Base-by-base conservation (phyloP, 169 alveolate species). In the Cytauxzoon felis region DNA sequence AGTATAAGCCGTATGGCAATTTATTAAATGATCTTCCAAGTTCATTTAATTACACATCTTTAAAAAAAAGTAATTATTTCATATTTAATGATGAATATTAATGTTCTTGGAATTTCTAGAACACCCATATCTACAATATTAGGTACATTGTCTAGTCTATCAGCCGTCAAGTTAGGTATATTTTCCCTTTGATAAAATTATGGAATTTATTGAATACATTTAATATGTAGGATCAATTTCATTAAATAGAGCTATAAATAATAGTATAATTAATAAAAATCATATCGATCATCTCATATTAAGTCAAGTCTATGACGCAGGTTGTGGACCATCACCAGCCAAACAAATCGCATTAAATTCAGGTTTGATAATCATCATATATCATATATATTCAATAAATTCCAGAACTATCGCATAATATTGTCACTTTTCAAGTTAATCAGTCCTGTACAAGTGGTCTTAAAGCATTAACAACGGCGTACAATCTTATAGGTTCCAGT, bases 391-490 rank as follows among this genome's bases (percentile, higher is more conserved):
- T 41, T n/a, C n/a, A n/a, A n/a, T n/a, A n/a, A 18, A 24, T 23
- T 27, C 3, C 54, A 82, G 90, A 87, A 5, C 51, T 82, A n/a
- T n/a, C n/a, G 18, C 33, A 51, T 49, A 63, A 57, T 40, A 58
- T 68, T 26, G 65, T 76, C 11, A 50, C 65, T 23, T 48, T 68
- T 50, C 80, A 63, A 7, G 36, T 66, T 16, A 82, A 54, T 51
- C 78, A 82, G 33, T 24, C 71, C 38, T 82, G 90, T 41, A 76
- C 84, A 40, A 71, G 87, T 42, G 90, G 90, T 11, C 42, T 82
- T 60, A 82, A 82, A 32, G 66, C 87, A 3, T 36, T 76, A 9
- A 67, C 70, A 3, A 1, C 78, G 19, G 87, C 84, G n/a, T 33
- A 50, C 36, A 83, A 82, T 32, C 18, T 59, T n/a, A 43, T 82